Conservation (phyloP, 1,284 basidiomycete species). For the Sporisorium iseilematis-ciliati region DNA sequence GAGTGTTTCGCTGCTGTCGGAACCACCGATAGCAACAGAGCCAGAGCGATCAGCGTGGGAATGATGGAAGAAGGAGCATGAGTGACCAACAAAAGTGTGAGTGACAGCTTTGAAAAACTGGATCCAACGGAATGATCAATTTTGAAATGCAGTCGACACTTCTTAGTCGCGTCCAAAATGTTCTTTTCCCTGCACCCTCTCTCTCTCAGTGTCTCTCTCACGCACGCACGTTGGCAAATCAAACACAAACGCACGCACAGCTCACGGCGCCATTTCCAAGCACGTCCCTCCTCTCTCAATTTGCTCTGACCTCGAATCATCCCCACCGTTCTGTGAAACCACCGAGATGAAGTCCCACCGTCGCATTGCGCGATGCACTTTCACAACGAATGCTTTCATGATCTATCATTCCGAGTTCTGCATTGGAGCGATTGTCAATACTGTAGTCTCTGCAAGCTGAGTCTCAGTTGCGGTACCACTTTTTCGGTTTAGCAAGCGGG, state of each 20-base stretch:
- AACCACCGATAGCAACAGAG: neutral
- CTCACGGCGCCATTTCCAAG: too few relatives aligned
- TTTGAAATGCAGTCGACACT: neutral
- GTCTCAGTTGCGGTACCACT: neutral
- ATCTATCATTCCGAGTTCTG: too few relatives aligned
- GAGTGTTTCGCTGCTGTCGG: neutral
- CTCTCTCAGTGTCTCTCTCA: neutral
- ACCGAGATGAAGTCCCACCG: too few relatives aligned
- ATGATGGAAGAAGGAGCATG: neutral
- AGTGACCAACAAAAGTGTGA: conserved; percentile 1
- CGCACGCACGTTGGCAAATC: neutral
- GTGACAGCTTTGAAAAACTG: neutral
- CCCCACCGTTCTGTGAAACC: too few relatives aligned
- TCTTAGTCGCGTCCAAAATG: neutral
- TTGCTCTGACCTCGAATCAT: too few relatives aligned
- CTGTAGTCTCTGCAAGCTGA: neutral
- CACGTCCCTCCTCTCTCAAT: too few relatives aligned
- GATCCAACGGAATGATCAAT: neutral
- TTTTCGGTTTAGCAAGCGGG: neutral
- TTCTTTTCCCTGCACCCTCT: neutral
- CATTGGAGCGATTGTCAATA: too few relatives aligned
- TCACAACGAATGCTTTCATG: too few relatives aligned
- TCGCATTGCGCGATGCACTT: too few relatives aligned
- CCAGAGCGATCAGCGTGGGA: neutral
- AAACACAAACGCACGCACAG: neutral